These are phyloP conservation scores for Pleurotus salmoneostramineus DNA, from an alignment of 768 basidiomycete species.

Conservation along the genomic window DNA sequence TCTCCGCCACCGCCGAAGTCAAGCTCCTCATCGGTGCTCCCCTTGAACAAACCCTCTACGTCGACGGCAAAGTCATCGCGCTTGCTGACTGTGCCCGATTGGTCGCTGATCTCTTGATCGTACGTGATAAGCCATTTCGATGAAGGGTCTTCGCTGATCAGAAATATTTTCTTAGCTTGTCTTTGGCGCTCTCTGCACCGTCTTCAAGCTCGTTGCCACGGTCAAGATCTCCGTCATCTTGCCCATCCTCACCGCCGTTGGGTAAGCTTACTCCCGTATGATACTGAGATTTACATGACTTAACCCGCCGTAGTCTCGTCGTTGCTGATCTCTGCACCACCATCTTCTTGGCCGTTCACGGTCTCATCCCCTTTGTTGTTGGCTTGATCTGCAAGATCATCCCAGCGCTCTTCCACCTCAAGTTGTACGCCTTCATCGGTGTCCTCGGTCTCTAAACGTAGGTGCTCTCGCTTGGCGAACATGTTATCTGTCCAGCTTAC, in stretches of 20 bases:
- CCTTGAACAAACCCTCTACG: slow-evolving; percentile 8
- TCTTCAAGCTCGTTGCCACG: slow-evolving; percentile 8
- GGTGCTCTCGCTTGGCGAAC: not conserved
- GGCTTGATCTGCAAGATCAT: slow-evolving; percentile 7
- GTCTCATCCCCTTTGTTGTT: slow-evolving; percentile 8
- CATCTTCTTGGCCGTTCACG: slow-evolving; percentile 5
- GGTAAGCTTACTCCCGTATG: slow-evolving; percentile 10
- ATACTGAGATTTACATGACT: not conserved
- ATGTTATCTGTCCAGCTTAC: not conserved
- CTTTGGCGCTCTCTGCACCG: slow-evolving; percentile 12
- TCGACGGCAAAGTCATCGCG: slow-evolving; percentile 12
- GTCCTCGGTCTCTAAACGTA: slow-evolving; percentile 7
- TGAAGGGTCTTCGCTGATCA: not conserved
- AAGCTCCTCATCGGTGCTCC: slow-evolving; percentile 14
- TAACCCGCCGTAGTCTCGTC: not conserved
- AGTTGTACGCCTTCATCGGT: slow-evolving; percentile 7
- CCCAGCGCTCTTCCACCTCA: not conserved
- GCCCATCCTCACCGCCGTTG: slow-evolving; percentile 13
- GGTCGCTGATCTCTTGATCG: slow-evolving; percentile 17
- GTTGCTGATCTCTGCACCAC: slow-evolving; percentile 4
- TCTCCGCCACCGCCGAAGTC: slow-evolving; percentile 12
- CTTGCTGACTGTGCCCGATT: slow-evolving; percentile 12
- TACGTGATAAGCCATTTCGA: slow-evolving; percentile 7
- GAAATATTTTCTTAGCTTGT: slow-evolving; percentile 14
- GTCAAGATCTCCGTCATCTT: slow-evolving; percentile 10